Evolutionary conservation across 2,329 filamentous ascomycete species (phyloP).

Genomic region (Rachicladosporium sp.): DNA sequence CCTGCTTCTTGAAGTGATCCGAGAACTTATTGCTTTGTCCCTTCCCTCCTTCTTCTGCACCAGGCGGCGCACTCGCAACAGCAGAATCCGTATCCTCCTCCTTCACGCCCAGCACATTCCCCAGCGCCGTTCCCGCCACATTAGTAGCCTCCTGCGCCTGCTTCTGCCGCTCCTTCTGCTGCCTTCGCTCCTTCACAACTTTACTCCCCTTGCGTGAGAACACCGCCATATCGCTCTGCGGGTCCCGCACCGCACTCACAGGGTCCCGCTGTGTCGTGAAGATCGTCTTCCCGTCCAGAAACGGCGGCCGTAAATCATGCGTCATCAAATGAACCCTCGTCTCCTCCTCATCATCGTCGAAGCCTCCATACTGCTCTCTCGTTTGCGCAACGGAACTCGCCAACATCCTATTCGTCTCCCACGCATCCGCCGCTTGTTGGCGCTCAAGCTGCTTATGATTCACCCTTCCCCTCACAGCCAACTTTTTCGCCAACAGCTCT

Average conservation of each 20-base stretch:
- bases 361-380: constrained; percentile 67
- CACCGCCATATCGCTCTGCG: constrained; percentile 97
- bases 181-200: constrained; percentile 80
- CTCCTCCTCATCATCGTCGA: constrained; percentile 80
- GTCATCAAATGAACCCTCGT: constrained; percentile 83
- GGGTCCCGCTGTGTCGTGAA: constrained; percentile 97
- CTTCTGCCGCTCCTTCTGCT: constrained; percentile 84
- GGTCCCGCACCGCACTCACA: constrained; percentile 80
- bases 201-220: constrained; percentile 91
- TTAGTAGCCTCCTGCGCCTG: constrained; percentile 94
- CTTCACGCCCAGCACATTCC: constrained; percentile 91
- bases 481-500: constrained; percentile 68
- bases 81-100: constrained; percentile 85
- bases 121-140: constrained; percentile 77
- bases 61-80: constrained; percentile 44
- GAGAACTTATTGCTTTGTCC: constrained; percentile 70
- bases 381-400: constrained; percentile 91
- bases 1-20: constrained; percentile 75
- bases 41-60: constrained; percentile 50
- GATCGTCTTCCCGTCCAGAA: constrained; percentile 84
- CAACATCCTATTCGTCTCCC: constrained; percentile 98
- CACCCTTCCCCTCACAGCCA: constrained; percentile 26
- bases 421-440: constrained; percentile 89
- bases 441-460: constrained; percentile 69
- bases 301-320: constrained; percentile 87